These are phyloP conservation scores for Artemisia argyi DNA, from an alignment of 129 eudicot genomes.

Conservation along the genomic window DNA sequence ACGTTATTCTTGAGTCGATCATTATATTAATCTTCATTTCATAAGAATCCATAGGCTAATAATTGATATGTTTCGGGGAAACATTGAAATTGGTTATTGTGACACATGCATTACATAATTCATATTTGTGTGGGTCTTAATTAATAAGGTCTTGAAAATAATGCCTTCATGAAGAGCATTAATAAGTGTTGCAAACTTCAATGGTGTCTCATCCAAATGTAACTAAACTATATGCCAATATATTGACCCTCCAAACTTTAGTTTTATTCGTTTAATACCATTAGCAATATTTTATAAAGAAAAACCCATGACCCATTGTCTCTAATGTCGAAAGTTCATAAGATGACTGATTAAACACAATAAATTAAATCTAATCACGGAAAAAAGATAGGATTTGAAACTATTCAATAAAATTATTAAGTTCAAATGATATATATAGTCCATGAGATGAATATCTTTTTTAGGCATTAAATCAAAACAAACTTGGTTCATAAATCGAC, in stretches of 20 bases:
- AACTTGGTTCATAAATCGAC: too few species aligned
- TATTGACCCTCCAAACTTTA: constrained; percentile 17
- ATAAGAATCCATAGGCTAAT: neutral
- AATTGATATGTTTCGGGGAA: constrained; percentile 1
- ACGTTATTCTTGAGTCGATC: too few species aligned
- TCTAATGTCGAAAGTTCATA: too few species aligned
- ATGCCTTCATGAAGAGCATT: constrained; percentile 16
- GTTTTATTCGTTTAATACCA: neutral
- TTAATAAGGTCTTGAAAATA: constrained; percentile 22
- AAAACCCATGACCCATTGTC: too few species aligned
- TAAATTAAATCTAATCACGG: too few species aligned
- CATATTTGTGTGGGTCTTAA: constrained; percentile 17
- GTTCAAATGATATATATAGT: too few species aligned
- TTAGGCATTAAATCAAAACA: too few species aligned
- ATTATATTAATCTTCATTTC: too few species aligned
- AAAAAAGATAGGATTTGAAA: too few species aligned
- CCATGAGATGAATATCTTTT: too few species aligned
- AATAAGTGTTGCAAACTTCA: constrained; percentile 35
- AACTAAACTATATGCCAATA: constrained; percentile 22
- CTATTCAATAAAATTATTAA: too few species aligned
- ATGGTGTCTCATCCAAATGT: constrained; percentile 45
- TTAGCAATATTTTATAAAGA: neutral
- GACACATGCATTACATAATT: constrained; percentile 25
- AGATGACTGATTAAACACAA: too few species aligned
- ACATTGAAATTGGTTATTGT: constrained; percentile 14